These are phyloP conservation scores for Eutypa lata DNA, from an alignment of 2,329 filamentous ascomycete genomes.

Conservation along the genomic window DNA sequence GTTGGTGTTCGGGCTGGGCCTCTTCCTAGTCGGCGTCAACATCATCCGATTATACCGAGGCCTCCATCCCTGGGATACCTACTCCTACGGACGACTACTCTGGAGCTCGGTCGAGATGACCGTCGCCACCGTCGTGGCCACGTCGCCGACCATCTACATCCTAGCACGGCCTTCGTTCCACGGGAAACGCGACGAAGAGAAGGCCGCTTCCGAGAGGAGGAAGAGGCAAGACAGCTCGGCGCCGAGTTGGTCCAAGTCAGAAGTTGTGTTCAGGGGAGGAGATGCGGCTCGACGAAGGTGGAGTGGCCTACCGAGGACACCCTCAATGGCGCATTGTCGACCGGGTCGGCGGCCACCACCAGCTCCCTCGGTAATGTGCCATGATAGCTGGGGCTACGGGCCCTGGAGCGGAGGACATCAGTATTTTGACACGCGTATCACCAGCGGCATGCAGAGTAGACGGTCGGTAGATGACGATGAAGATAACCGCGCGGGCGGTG, in stretches of 20 bases:
- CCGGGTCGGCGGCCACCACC: no score
- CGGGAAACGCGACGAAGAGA: background rate
- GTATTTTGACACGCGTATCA: background rate
- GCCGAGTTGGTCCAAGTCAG: no score
- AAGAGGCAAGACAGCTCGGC: no score
- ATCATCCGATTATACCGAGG: slow-evolving; percentile 11
- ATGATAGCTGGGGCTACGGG: background rate
- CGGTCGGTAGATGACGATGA: background rate
- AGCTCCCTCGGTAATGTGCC: no score
- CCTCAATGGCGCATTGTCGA: no score
- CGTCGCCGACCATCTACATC: slow-evolving; percentile 10
- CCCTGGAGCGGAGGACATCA: background rate
- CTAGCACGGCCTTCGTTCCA: slow-evolving; percentile 1
- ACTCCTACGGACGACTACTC: slow-evolving; percentile 2
- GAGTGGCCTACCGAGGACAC: no score
- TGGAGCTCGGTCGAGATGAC: slow-evolving; percentile 13
- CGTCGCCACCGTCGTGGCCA: slow-evolving; percentile 9
- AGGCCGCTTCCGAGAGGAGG: no score
- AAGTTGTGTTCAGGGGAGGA: no score
- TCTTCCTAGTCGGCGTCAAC: slow-evolving; percentile 8
- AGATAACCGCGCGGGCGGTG: background rate
- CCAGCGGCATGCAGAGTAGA: background rate
- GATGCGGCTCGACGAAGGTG: no score
- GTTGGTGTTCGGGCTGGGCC: slow-evolving; percentile 4
- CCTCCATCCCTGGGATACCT: background rate